Base-by-base conservation (phyloP, 1,284 basidiomycete genomes). In the Apiotrichum brassicae region DNA sequence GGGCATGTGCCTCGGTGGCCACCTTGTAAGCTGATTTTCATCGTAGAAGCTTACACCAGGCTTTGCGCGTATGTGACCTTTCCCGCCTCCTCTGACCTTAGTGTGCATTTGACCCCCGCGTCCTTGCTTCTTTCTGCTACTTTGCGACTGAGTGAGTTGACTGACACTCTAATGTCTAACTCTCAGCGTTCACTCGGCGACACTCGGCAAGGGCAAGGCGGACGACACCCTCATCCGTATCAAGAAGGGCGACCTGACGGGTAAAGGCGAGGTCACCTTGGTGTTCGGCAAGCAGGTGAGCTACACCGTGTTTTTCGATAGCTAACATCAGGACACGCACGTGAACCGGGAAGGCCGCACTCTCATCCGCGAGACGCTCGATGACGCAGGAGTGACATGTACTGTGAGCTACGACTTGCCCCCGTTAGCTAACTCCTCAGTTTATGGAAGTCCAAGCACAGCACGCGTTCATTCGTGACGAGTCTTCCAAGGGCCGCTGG, bases 391-490 rank as follows among this genome's bases (percentile, higher is more conserved):
- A 26, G 79, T 89, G 28, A 71, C 79, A 0, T 77, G 78, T 52
- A 83, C 86, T 48, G 88, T 90, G 53, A 61, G 75, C 61, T 25
- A 36, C 32, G 33, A 34, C 30, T 11, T 45, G 46, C 13, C 19
- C 48, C 5, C 32, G 30, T 26, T 51, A 4, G 7, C 2, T 20
- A 43, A 40, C 28, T 39, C 35, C 51, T 11, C 68, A 94, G 87
- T 89, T 92, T 65, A 75, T 92, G 51, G 89, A 93, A 65, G 87
- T 92, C 8, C 89, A 92, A 71, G 91, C 90, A 0, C 90, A 93
- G 63, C 91, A 94, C 62, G 91, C 91, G 4, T 95, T 94, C 72
- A 85, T 94, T 60, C 83, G 91, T 6, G 91, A 94, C 69, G 87
- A 91, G 63, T 79, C 80, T 3, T 89, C 86, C 32, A 94, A 94